Conservation (phyloP, 2,329 filamentous ascomycete species). For the Arthrobotrys iridis region DNA sequence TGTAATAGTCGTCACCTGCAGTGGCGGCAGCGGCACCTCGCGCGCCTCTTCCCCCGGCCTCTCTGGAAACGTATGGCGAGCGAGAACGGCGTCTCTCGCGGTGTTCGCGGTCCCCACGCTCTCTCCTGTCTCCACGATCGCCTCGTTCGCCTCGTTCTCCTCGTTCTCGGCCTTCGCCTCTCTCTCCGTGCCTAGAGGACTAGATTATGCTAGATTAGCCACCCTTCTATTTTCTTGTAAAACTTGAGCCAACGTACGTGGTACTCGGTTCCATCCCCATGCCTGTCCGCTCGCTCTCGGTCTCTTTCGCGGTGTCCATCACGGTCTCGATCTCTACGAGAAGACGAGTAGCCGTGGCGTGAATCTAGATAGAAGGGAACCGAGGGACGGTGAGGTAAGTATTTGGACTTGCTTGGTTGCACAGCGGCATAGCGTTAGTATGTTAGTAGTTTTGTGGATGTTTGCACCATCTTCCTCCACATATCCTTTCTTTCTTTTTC, state of each 20-base stretch:
- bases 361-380: constrained; percentile 51
- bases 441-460: constrained; percentile 6
- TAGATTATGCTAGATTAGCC: constrained; percentile 43
- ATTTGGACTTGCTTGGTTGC: constrained; percentile 52
- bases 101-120: constrained; percentile 61
- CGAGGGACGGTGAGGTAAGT: constrained; percentile 51
- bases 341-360: constrained; percentile 52
- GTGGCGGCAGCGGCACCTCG: constrained; percentile 66
- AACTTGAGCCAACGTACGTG: constrained; percentile 19
- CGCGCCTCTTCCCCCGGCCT: constrained; percentile 59
- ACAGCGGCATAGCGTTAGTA: constrained; percentile 42
- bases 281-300: constrained; percentile 44
- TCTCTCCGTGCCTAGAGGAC: constrained; percentile 57
- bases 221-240: background rate
- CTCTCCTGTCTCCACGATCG: constrained; percentile 59
- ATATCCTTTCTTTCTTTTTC: background rate
- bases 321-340: constrained; percentile 52
- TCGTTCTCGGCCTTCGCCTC: constrained; percentile 54
- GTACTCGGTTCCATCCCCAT: constrained; percentile 39
- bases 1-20: constrained; percentile 73
- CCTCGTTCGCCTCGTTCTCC: constrained; percentile 61
- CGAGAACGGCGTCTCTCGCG: constrained; percentile 64
- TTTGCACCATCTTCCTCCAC: constrained; percentile 6
- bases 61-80: constrained; percentile 57
- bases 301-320: constrained; percentile 53